Evolutionary conservation across 257 asterid species (phyloP), one percentile per base, ranked within the genome.

Genomic region (Solanum piurae): DNA sequence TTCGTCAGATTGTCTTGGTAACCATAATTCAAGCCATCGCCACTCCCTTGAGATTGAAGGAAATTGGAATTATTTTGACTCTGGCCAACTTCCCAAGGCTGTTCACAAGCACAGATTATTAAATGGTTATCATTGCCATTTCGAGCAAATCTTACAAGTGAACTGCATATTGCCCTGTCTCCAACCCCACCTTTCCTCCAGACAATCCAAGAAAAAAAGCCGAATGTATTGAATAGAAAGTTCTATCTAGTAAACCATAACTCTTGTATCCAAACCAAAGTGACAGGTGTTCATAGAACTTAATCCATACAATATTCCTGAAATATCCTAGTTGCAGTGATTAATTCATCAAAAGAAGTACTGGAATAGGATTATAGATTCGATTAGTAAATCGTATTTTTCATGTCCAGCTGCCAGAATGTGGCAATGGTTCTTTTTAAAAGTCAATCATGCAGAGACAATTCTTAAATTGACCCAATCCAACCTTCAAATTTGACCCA

Each of bases 11-110:
- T 91, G 42, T 92, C 93, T 85, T 84, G 91, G 88, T 52, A 86
- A 55, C 87, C 87, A 31, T 90, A 91, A 66, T 34, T 86, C 83
- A 90, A 82, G 77, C 84, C 86, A 52, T 89, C 90, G 88, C 68
- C 86, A 76, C 89, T 93, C 55, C 92, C 94, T 89, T 91, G 95
- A 86, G 91, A 46, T 36, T 85, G 94, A 87, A 77, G 77, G 25
- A 90, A 87, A 86, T 90, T 90, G 94, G 91, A 62, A 93, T 66
- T 91, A 89, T 86, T 91, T 91, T 92, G 95, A 86, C 92, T 55
- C 87, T 90, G 94, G 89, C 77, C 91, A 58, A 87, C 93, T 91
- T 96, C 99, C 99, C 99, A 97, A 62, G 99, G 99, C 99, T 96
- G 93, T 83, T 91, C 60, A 90, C 84, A 91, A 33, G 58, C 91